phyloP scores from a whole-genome alignment of 2,329 filamentous ascomycete species.

The Talaromyces sp. region DNA sequence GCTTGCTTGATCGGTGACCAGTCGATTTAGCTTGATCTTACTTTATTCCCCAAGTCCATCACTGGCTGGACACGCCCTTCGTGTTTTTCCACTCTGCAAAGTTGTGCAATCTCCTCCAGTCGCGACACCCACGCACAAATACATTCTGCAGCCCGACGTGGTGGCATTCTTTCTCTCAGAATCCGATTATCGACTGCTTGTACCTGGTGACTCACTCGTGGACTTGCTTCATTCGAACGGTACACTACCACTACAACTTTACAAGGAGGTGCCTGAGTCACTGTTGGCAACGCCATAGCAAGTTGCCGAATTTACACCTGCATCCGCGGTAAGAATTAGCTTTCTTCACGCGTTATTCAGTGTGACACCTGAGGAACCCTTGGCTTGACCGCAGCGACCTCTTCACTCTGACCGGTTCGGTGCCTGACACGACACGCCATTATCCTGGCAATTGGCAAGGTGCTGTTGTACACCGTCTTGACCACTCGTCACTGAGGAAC shows the following conservation, averaged over 20 bases:
- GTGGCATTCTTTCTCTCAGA: not conserved
- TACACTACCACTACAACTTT: not conserved
- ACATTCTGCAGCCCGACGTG: constrained; percentile 15
- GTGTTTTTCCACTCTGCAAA: constrained; percentile 1
- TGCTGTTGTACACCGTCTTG: constrained; percentile 4
- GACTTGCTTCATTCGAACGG: constrained; percentile 10
- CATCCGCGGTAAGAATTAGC: constrained; percentile 27
- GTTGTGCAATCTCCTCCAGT: not conserved
- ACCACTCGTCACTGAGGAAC: not conserved
- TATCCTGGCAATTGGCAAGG: constrained; percentile 4
- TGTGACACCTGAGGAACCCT: constrained; percentile 13
- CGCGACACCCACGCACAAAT: constrained; percentile 9
- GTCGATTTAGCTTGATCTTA: constrained; percentile 3
- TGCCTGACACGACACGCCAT: constrained; percentile 13
- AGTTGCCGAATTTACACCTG: constrained; percentile 35
- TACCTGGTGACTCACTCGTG: constrained; percentile 12
- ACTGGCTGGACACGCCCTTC: constrained; percentile 5
- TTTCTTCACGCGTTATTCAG: not conserved
- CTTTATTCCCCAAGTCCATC: not conserved
- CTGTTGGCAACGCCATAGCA: constrained; percentile 38
- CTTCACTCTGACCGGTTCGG: constrained; percentile 4
- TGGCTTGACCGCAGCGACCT: constrained; percentile 6
- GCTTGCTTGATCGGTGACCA: constrained; percentile 13
- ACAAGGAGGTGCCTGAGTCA: not conserved
- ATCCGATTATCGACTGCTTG: not conserved